Evolutionary conservation across 73 alveolate genomes (phyloP).

Genomic region (Symbiodinium pilosum): DNA sequence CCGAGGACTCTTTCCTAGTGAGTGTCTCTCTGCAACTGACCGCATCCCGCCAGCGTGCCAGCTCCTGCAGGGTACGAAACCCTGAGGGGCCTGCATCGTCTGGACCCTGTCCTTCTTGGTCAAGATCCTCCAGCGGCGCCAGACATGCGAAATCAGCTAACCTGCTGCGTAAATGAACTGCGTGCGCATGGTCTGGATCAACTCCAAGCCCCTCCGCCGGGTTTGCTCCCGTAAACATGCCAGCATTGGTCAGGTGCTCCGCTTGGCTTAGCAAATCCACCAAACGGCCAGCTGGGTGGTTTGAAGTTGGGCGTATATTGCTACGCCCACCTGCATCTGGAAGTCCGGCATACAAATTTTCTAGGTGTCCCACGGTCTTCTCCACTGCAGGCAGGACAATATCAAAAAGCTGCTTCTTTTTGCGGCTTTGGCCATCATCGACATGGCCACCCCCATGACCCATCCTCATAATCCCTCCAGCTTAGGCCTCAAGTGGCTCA

Average conservation of each 20-base stretch:
- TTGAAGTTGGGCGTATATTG: background rate
- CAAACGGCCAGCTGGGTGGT: background rate
- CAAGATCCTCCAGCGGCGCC: slow-evolving; percentile 18
- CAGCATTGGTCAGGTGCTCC: background rate
- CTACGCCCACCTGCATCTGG: background rate
- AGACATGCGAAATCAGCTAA: slow-evolving; percentile 28
- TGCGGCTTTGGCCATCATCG: background rate
- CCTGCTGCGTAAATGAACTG: slow-evolving; percentile 6
- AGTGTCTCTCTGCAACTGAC: slow-evolving; percentile 47
- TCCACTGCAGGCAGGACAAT: slow-evolving; percentile 72
- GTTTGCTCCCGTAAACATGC: background rate
- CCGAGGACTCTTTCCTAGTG: slow-evolving; percentile 25
- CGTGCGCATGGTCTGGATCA: background rate
- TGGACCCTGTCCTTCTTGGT: background rate
- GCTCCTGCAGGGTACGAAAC: background rate
- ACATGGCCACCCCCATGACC: no score
- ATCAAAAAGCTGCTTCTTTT: background rate
- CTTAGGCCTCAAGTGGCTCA: no score
- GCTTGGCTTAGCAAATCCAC: slow-evolving; percentile 25
- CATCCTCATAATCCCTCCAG: no score
- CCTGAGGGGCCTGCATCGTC: background rate
- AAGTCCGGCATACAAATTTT: background rate
- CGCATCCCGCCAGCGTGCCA: slow-evolving; percentile 35
- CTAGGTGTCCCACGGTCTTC: slow-evolving; percentile 43
- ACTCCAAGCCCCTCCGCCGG: background rate